phyloP scores from a whole-genome alignment of 1,284 basidiomycete genomes.

The Cryptococcus sp. region DNA sequence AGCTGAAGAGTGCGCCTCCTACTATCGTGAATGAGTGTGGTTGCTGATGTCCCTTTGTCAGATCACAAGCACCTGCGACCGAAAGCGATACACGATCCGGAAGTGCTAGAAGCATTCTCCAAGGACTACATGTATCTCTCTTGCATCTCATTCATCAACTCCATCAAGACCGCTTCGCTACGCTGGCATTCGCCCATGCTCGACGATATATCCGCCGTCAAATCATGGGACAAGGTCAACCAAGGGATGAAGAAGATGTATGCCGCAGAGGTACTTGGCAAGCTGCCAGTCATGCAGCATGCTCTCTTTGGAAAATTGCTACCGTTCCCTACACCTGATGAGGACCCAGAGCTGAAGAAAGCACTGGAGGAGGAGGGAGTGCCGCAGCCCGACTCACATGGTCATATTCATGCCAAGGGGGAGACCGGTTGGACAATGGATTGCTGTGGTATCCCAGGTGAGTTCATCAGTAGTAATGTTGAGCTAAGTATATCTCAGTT shows the following conservation, averaged over 20 bases:
- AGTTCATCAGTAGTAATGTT: slow-evolving; percentile 7
- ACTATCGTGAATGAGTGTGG: neutral
- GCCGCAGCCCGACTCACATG: slow-evolving; percentile 59
- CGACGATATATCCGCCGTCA: slow-evolving; percentile 95
- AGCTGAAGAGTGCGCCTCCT: slow-evolving; percentile 62
- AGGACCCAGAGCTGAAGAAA: slow-evolving; percentile 48
- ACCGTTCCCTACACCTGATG: slow-evolving; percentile 58
- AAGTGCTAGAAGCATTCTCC: slow-evolving; percentile 90
- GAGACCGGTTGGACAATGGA: slow-evolving; percentile 77
- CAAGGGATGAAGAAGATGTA: slow-evolving; percentile 99
- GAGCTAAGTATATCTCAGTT: slow-evolving; percentile 50
- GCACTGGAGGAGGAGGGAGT: slow-evolving; percentile 54
- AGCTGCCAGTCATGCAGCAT: slow-evolving; percentile 95
- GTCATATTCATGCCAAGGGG: slow-evolving; percentile 63
- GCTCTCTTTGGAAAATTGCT: slow-evolving; percentile 90
- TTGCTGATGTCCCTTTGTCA: slow-evolving; percentile 38
- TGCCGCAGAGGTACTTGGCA: slow-evolving; percentile 87
- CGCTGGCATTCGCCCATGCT: slow-evolving; percentile 99
- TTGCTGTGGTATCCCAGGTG: slow-evolving; percentile 80
- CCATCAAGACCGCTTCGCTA: slow-evolving; percentile 91
- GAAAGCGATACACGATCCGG: slow-evolving; percentile 86
- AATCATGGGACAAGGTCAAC: slow-evolving; percentile 97
- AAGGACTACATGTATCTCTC: slow-evolving; percentile 96
- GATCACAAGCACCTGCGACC: slow-evolving; percentile 88
- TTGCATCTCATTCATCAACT: slow-evolving; percentile 96